Evolutionary conservation across 2,329 filamentous ascomycete genomes (phyloP).

Genomic region (Stemphylium vesicarium): DNA sequence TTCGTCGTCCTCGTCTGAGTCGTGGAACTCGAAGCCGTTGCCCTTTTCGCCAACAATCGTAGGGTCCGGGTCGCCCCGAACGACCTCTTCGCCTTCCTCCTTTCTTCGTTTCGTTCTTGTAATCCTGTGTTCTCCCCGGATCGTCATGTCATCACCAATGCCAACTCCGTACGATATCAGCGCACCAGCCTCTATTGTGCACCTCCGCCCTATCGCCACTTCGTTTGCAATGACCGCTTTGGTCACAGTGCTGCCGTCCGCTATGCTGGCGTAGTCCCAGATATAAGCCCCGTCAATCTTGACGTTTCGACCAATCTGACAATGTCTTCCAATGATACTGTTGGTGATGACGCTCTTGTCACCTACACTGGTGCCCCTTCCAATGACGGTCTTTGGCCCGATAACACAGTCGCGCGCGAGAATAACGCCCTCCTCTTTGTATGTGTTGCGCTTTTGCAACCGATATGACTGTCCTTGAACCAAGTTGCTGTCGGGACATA

Average conservation of each 20-base stretch:
- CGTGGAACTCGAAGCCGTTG: slow-evolving; percentile 65
- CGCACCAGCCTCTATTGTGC: slow-evolving; percentile 72
- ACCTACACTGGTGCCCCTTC: slow-evolving; percentile 76
- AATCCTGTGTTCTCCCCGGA: slow-evolving; percentile 53
- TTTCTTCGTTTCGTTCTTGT: slow-evolving; percentile 55
- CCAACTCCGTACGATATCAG: slow-evolving; percentile 80
- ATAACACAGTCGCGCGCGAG: slow-evolving; percentile 75
- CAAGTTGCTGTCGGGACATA: slow-evolving; percentile 88
- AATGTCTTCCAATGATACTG: slow-evolving; percentile 82
- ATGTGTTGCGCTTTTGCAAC: slow-evolving; percentile 71
- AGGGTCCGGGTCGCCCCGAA: slow-evolving; percentile 52
- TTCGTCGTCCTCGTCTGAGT: slow-evolving; percentile 68
- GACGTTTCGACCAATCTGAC: slow-evolving; percentile 85
- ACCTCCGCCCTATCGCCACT: slow-evolving; percentile 73
- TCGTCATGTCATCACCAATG: slow-evolving; percentile 66
- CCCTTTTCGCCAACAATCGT: slow-evolving; percentile 64
- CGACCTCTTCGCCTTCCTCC: slow-evolving; percentile 51
- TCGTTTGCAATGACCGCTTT: slow-evolving; percentile 79
- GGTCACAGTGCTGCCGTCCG: slow-evolving; percentile 73
- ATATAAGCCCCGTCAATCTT: slow-evolving; percentile 80
- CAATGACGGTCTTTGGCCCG: slow-evolving; percentile 74
- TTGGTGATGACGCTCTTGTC: slow-evolving; percentile 72
- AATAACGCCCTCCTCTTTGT: slow-evolving; percentile 78
- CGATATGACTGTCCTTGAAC: slow-evolving; percentile 78
- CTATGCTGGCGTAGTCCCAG: slow-evolving; percentile 83